Evolutionary conservation across 2,329 filamentous ascomycete genomes (phyloP).

Genomic region (Aureobasidium sp.): DNA sequence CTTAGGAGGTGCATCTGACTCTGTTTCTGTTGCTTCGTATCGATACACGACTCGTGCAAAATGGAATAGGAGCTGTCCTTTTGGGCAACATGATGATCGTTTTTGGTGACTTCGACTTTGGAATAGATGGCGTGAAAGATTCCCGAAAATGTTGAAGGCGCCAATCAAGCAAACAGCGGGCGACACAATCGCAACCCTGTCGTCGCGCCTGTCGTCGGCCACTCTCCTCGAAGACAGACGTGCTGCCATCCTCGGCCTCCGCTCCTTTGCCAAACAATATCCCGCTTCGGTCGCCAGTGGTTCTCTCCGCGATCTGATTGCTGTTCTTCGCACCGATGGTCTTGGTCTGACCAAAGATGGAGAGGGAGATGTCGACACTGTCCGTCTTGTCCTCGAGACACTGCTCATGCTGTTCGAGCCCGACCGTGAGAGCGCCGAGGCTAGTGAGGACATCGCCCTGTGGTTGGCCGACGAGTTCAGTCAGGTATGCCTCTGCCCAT

Average conservation of each 20-base stretch:
- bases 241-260: conserved; percentile 82
- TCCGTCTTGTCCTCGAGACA: conserved; percentile 92
- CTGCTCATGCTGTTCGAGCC: conserved; percentile 84
- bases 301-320: conserved; percentile 81
- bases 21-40: background rate
- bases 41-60: background rate
- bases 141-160: conserved; percentile 49
- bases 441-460: conserved; percentile 88
- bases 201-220: conserved; percentile 77
- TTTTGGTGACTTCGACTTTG: background rate
- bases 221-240: conserved; percentile 91
- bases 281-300: conserved; percentile 93
- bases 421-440: conserved; percentile 64
- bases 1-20: background rate
- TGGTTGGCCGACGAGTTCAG: conserved; percentile 99
- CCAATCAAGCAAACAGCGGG: conserved; percentile 94
- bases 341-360: conserved; percentile 27
- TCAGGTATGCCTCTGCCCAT: conserved; percentile 49
- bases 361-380: conserved; percentile 74
- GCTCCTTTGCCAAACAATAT: conserved; percentile 94
- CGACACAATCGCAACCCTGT: conserved; percentile 87
- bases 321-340: conserved; percentile 70
- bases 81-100: conserved; percentile 1
- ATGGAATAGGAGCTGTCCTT: conserved; percentile 2
- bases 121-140: background rate